Evolutionary conservation across 306 rosid species (phyloP).

Genomic region (Carpinus fangiana): DNA sequence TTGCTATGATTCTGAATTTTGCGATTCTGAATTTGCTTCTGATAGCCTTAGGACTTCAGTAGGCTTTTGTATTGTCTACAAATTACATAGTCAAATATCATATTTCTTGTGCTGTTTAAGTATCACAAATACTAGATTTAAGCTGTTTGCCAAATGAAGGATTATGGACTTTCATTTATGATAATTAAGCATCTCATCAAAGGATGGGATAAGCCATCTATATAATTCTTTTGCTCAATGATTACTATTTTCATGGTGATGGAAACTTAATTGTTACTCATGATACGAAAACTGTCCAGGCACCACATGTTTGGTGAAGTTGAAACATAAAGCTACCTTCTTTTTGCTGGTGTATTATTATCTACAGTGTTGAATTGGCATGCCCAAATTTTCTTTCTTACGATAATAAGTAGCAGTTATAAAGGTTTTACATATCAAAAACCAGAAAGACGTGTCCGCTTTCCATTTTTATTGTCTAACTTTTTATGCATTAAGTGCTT

Average conservation of each 20-base stretch:
- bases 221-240: not conserved
- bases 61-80: not conserved
- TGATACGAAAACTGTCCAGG: not conserved
- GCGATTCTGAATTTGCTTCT: not conserved
- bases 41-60: not conserved
- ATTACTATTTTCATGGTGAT: conserved; percentile 1
- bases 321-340: conserved; percentile 2
- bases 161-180: not conserved
- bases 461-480: not conserved
- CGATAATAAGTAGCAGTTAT: not conserved
- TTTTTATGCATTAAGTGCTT: not conserved
- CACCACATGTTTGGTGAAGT: conserved; percentile 13
- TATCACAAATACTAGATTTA: not conserved
- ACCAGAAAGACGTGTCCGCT: not conserved
- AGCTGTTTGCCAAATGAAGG: not conserved
- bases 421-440: not conserved
- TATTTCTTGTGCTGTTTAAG: not conserved
- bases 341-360: not conserved
- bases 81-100: not conserved
- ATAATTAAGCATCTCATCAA: not conserved
- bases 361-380: not conserved
- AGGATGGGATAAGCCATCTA: not conserved
- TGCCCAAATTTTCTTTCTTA: not conserved
- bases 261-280: conserved; percentile 3
- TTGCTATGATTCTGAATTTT: not conserved